Percentiles rank a stretch among this genome's conserved stretches.
phyloP scores from a whole-genome alignment of 2,329 filamentous ascomycete species.

The Colletotrichum sp. region DNA sequence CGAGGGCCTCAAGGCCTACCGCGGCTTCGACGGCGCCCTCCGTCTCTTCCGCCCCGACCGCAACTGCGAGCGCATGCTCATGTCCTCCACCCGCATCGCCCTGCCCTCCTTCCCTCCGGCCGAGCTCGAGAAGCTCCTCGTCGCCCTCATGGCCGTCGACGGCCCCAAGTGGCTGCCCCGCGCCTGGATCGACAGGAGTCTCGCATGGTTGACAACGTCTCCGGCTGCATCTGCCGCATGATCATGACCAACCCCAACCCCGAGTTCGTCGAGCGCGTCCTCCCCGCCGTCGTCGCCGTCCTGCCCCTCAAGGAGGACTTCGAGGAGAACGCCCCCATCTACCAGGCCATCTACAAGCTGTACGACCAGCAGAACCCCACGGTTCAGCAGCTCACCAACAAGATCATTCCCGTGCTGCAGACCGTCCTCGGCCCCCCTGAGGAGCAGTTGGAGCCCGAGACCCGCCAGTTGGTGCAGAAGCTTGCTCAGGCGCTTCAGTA shows the following conservation, averaged over 20 bases:
- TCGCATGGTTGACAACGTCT: constrained; percentile 89
- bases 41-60: constrained; percentile 79
- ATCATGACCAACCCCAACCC: constrained; percentile 86
- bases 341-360: constrained; percentile 85
- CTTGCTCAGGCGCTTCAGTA: constrained; percentile 56
- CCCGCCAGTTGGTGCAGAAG: constrained; percentile 68
- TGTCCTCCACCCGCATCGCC: constrained; percentile 69
- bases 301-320: constrained; percentile 92
- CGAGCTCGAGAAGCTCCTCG: constrained; percentile 77
- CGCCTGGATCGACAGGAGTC: no score
- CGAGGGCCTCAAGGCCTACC: constrained; percentile 83
- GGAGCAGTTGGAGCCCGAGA: constrained; percentile 78
- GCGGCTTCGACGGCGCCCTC: constrained; percentile 76
- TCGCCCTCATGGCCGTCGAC: constrained; percentile 74
- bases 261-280: constrained; percentile 80
- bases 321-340: constrained; percentile 95
- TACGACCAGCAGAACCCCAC: constrained; percentile 75
- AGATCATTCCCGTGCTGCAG: constrained; percentile 74
- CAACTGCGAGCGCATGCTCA: constrained; percentile 71
- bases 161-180: constrained; percentile 81
- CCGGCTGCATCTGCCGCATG: constrained; percentile 90
- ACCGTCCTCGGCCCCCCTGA: constrained; percentile 74
- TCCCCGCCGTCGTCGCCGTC: constrained; percentile 79
- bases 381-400: constrained; percentile 71
- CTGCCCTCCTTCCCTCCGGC: constrained; percentile 75